Conservation (phyloP, 2,329 filamentous ascomycete genomes). For the Chaetomium sp. region DNA sequence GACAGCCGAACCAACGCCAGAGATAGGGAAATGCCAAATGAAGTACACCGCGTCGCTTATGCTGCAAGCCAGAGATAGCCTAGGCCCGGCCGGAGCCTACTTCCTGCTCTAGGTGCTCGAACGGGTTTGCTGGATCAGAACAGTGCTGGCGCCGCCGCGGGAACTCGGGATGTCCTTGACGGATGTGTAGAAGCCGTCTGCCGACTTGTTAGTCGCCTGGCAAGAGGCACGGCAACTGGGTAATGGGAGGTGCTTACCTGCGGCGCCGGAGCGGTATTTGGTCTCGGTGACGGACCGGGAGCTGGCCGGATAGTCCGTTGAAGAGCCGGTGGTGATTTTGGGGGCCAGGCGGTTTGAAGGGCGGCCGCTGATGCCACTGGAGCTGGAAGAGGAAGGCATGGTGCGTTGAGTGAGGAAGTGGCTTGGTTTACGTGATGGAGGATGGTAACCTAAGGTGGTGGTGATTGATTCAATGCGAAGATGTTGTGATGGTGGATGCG, state of each 20-base stretch:
- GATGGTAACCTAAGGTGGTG: too few relatives aligned
- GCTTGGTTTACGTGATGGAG: background rate
- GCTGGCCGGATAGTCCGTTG: constrained; percentile 23
- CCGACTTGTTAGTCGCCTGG: background rate
- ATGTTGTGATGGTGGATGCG: background rate
- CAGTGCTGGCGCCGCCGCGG: constrained; percentile 10
- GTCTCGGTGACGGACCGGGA: constrained; percentile 5
- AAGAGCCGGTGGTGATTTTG: constrained; percentile 2
- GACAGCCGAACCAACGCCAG: constrained; percentile 3
- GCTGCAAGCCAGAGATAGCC: background rate
- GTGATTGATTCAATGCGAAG: background rate
- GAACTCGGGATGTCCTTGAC: constrained; percentile 17
- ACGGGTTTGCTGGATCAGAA: constrained; percentile 29
- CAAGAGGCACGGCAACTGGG: background rate
- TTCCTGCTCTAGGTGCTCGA: constrained; percentile 25
- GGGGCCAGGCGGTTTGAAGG: constrained; percentile 11
- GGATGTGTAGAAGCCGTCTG: constrained; percentile 22
- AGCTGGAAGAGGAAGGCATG: constrained; percentile 23
- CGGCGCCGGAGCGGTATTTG: constrained; percentile 22
- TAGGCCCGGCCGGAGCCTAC: background rate
- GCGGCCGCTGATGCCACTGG: constrained; percentile 18
- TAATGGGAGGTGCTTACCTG: constrained; percentile 20
- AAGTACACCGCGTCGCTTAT: background rate
- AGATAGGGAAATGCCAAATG: background rate
- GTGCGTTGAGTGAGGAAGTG: background rate